These are phyloP conservation scores for Fusarium agapanthi DNA, from an alignment of 2,329 filamentous ascomycete genomes.

Conservation along the genomic window DNA sequence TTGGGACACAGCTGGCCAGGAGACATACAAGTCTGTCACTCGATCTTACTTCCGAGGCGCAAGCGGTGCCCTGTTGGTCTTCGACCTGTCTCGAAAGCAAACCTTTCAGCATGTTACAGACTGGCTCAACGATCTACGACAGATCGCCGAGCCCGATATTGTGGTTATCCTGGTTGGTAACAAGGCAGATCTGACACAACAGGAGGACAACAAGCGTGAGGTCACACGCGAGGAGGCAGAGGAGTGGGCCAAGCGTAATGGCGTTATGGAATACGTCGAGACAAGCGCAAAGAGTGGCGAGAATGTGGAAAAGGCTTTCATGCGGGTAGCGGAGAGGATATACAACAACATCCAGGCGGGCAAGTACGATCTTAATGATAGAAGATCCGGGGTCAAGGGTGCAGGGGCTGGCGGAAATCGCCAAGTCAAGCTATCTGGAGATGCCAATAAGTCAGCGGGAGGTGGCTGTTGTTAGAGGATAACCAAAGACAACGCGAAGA, in stretches of 20 bases:
- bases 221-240: slow-evolving; percentile 86
- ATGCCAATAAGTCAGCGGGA: slow-evolving; percentile 50
- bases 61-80: slow-evolving; percentile 80
- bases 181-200: slow-evolving; percentile 81
- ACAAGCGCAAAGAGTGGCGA: slow-evolving; percentile 96
- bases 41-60: slow-evolving; percentile 90
- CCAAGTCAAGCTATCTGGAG: slow-evolving; percentile 58
- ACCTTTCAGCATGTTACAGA: slow-evolving; percentile 90
- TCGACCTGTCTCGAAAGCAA: slow-evolving; percentile 86
- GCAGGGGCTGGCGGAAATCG: slow-evolving; percentile 59
- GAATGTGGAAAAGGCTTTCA: slow-evolving; percentile 91
- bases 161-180: slow-evolving; percentile 96
- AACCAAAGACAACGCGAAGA: slow-evolving; percentile 7
- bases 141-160: slow-evolving; percentile 95
- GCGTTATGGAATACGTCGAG: slow-evolving; percentile 92
- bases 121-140: slow-evolving; percentile 92
- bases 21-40: slow-evolving; percentile 97
- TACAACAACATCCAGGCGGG: slow-evolving; percentile 97
- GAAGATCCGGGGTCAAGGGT: slow-evolving; percentile 89
- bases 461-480: slow-evolving; percentile 58
- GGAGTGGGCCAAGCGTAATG: slow-evolving; percentile 87
- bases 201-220: slow-evolving; percentile 72
- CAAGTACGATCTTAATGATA: slow-evolving; percentile 92
- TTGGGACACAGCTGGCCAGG: slow-evolving; percentile 97
- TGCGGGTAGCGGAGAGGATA: slow-evolving; percentile 93